Evolutionary conservation across 139 green algal genomes (phyloP).

Genomic region (Micractinium conductrix): DNA sequence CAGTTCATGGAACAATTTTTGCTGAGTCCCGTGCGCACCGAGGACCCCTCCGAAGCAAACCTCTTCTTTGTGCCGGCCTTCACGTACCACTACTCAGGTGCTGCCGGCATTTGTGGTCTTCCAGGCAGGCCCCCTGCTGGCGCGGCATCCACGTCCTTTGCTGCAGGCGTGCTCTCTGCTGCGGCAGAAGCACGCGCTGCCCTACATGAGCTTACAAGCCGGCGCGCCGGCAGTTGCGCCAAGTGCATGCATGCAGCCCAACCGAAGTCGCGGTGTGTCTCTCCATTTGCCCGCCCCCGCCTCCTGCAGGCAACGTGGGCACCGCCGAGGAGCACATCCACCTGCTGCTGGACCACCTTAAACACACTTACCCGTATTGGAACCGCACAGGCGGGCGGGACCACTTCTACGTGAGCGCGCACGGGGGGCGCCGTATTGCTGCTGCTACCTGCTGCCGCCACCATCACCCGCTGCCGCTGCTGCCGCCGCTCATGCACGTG

Average conservation of each 20-base stretch:
- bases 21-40: background rate
- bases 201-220: no score
- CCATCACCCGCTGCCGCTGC: background rate
- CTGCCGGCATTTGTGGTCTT: no score
- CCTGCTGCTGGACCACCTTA: background rate
- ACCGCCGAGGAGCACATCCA: background rate
- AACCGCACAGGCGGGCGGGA: background rate
- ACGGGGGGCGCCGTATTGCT: no score
- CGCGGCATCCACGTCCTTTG: no score
- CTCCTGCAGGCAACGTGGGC: slow-evolving; percentile 1
- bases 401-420: background rate
- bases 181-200: no score
- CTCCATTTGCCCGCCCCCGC: no score
- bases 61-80: background rate
- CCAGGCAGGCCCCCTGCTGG: no score
- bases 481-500: background rate
- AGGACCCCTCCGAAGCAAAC: background rate
- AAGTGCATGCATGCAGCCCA: no score
- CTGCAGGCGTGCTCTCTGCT: no score
- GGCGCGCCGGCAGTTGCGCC: no score
- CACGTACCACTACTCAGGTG: background rate
- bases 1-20: background rate
- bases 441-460: no score
- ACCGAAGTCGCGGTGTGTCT: no score
- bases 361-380: background rate